Evolutionary conservation across 768 basidiomycete genomes (phyloP).

Genomic region (Termitomyces sp.): DNA sequence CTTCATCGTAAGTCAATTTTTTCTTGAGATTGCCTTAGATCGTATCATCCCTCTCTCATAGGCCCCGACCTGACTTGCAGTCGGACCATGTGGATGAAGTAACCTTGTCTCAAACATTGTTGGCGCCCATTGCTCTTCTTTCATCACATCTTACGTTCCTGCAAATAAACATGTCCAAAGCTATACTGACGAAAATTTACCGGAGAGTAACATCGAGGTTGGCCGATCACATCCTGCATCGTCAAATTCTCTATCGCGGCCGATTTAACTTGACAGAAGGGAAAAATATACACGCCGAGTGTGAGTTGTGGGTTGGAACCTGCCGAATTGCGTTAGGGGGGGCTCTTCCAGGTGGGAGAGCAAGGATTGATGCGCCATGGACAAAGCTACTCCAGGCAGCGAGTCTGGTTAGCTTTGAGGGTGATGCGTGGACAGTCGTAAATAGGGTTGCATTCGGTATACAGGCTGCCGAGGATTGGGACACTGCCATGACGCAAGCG

Average conservation of each 20-base stretch:
- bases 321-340: slow-evolving; percentile 54
- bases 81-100: slow-evolving; percentile 27
- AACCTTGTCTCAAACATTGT: slow-evolving; percentile 62
- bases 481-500: slow-evolving; percentile 40
- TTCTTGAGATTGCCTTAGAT: not conserved
- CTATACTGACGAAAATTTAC: slow-evolving; percentile 59
- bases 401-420: slow-evolving; percentile 58
- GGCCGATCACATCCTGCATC: slow-evolving; percentile 75
- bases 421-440: slow-evolving; percentile 42
- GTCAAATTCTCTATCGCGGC: slow-evolving; percentile 76
- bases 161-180: slow-evolving; percentile 53
- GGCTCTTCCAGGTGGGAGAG: slow-evolving; percentile 37
- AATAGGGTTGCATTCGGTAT: slow-evolving; percentile 43
- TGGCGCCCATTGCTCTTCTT: slow-evolving; percentile 71
- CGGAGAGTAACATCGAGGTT: slow-evolving; percentile 66
- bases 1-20: slow-evolving; percentile 30
- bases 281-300: slow-evolving; percentile 59
- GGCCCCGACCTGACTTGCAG: slow-evolving; percentile 16
- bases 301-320: slow-evolving; percentile 79
- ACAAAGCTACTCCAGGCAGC: slow-evolving; percentile 63
- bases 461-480: slow-evolving; percentile 47
- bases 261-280: slow-evolving; percentile 60
- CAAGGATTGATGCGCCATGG: slow-evolving; percentile 74
- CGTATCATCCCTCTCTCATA: not conserved
- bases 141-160: slow-evolving; percentile 76